phyloP scores from a whole-genome alignment of 805 yeast species.

The Starmerella etchellsii region DNA sequence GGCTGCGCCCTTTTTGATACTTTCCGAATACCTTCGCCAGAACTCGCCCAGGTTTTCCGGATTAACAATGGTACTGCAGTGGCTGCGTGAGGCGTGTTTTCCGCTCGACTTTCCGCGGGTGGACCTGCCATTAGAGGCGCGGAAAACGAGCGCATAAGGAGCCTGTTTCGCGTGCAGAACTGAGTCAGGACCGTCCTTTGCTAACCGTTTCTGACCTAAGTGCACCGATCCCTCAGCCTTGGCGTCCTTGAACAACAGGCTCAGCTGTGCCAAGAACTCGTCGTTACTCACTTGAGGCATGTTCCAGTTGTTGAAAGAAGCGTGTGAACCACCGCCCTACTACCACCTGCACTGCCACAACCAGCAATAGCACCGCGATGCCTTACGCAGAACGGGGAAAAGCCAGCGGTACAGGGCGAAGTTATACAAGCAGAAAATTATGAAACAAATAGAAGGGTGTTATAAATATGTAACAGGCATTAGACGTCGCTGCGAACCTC shows the following conservation, averaged over 20 bases:
- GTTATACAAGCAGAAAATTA: no score
- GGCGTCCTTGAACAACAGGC: constrained; percentile 21
- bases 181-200: constrained; percentile 17
- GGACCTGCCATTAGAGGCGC: constrained; percentile 45
- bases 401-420: no score
- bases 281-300: constrained; percentile 19
- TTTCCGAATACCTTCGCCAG: constrained; percentile 63
- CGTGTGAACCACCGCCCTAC: no score
- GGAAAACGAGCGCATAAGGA: constrained; percentile 50
- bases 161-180: constrained; percentile 15
- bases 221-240: constrained; percentile 27
- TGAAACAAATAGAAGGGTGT: no score
- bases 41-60: constrained; percentile 50
- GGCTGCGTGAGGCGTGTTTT: constrained; percentile 40
- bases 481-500: constrained; percentile 86
- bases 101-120: not conserved
- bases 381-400: no score
- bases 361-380: no score
- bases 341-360: no score
- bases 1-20: constrained; percentile 53
- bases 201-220: constrained; percentile 28
- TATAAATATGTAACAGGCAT: no score
- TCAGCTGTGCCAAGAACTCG: constrained; percentile 25
- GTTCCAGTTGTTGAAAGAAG: no score
- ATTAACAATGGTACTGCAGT: constrained; percentile 61